Base-by-base conservation (phyloP, 192 early-diverging fungal species). In the Coemansia sp. region DNA sequence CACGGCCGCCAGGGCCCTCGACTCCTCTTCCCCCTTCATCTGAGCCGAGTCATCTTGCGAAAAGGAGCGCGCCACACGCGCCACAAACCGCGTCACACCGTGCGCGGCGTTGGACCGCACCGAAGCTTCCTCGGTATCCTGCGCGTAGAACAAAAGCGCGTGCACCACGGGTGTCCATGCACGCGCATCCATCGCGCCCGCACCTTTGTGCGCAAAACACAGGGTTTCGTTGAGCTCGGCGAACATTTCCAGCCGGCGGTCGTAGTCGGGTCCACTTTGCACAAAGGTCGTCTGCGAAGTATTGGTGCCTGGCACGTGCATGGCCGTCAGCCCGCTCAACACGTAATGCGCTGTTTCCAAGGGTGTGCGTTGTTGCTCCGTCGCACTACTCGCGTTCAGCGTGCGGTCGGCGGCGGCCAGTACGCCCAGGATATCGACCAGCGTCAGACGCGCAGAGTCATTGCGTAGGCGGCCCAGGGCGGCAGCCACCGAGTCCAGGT, bases 101-200 rank as follows among this genome's bases (percentile, higher is more conserved):
- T 84, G 85, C 0, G 90, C 74, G 1, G 96, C 85, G 62, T 86
- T 91, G 46, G 88, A 85, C 46, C 96, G 85, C 37, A 95, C 88
- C 0, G 93, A 88, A 67, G 91, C 85, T 69, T 99, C 96, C 42
- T 91, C 89, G 9, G 69, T 61, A 56, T 95, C 93, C 42, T 89
- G 89, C 41, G 94, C 82, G 58, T 80, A 89, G 65, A 84, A 91
- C 21, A 93, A 48, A 44, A 96, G 83, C 63, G 95, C 96, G 68
- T 95, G 84, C 4, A 99, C 76, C 12, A 99, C 50, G 17, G 98
- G 95, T 0, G 90, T 66, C 95, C 96, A 98, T 42, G 94, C 88
- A 9, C 69, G 61, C 15, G 82, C 64, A 40, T 82, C 81, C n/a
- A 96, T 75, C 9, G 70, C 63, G 7, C 53, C 66, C 10, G 57